phyloP scores from a whole-genome alignment of 306 rosid genomes.

The Alnus glutinosa region DNA sequence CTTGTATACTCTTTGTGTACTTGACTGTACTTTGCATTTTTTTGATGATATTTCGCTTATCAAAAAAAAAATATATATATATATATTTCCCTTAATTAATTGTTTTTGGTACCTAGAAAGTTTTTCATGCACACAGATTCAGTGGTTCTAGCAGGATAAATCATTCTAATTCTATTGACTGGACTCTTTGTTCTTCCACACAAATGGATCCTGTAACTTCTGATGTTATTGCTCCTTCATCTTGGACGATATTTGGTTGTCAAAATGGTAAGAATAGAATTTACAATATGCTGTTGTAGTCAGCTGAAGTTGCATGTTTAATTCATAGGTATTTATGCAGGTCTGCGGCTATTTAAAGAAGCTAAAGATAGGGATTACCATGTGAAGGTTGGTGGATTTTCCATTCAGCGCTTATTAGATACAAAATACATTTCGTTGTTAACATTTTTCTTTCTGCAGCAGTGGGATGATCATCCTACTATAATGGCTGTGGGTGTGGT shows the following conservation, averaged over 20 bases:
- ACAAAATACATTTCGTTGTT: constrained; percentile 1
- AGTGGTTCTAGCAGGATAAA: constrained; percentile 49
- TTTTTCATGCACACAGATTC: constrained; percentile 44
- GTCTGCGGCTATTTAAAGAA: constrained; percentile 87
- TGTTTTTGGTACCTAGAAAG: not conserved
- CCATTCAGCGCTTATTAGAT: constrained; percentile 21
- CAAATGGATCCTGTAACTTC: constrained; percentile 58
- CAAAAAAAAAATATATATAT: not conserved
- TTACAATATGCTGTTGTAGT: constrained; percentile 24
- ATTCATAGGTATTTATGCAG: constrained; percentile 43
- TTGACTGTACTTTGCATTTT: too few species aligned
- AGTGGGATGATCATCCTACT: constrained; percentile 85
- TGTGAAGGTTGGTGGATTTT: constrained; percentile 51
- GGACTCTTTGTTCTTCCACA: constrained; percentile 43
- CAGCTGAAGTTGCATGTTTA: constrained; percentile 17
- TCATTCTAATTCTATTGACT: constrained; percentile 48
- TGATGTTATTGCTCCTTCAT: constrained; percentile 86
- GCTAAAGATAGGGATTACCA: constrained; percentile 61
- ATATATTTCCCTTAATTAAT: not conserved
- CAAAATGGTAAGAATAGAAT: constrained; percentile 65
- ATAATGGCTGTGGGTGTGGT: constrained; percentile 91
- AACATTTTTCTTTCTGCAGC: constrained; percentile 41
- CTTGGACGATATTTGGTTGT: constrained; percentile 93
- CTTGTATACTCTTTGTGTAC: too few species aligned
- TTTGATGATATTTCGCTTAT: too few species aligned